These are phyloP conservation scores for Oxytropis ochrocephala DNA, from an alignment of 306 rosid genomes.

Conservation along the genomic window DNA sequence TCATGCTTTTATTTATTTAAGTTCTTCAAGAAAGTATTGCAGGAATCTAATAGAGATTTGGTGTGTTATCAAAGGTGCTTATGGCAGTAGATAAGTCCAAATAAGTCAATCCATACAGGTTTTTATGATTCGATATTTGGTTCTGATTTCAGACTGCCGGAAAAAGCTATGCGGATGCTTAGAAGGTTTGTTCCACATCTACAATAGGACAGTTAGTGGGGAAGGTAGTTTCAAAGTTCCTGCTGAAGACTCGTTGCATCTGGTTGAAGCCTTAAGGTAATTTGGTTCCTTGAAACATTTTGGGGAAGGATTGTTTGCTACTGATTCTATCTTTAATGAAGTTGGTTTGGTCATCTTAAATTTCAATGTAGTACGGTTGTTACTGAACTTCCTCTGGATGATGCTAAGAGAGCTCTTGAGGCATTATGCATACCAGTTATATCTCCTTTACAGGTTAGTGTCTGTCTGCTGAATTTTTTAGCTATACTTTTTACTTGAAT, in stretches of 20 bases:
- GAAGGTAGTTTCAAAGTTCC: conserved; percentile 88
- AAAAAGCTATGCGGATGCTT: conserved; percentile 90
- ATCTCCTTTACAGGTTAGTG: conserved; percentile 80
- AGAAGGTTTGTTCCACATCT: conserved; percentile 90
- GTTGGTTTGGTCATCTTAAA: conserved; percentile 26
- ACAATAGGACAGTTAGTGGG: conserved; percentile 74
- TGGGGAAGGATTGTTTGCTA: conserved; percentile 9
- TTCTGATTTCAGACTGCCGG: conserved; percentile 70
- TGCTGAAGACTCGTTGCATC: conserved; percentile 89
- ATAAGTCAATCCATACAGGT: too few relatives aligned
- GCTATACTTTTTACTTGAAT: not conserved
- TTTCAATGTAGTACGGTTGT: conserved; percentile 69
- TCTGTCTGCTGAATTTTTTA: conserved; percentile 9
- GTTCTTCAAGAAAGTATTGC: too few relatives aligned
- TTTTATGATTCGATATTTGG: conserved; percentile 2
- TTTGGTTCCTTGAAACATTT: conserved; percentile 10
- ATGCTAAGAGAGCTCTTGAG: conserved; percentile 85
- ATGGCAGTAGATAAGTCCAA: too few relatives aligned
- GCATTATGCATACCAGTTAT: conserved; percentile 90
- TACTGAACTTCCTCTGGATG: conserved; percentile 86
- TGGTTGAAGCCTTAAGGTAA: conserved; percentile 96
- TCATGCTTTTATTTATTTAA: not conserved
- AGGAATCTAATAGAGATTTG: too few relatives aligned
- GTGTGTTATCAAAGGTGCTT: too few relatives aligned
- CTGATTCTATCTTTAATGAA: conserved; percentile 9